A percentile compares a stretch with the other conserved stretches of the same genome.
phyloP scores from a whole-genome alignment of 2,329 filamentous ascomycete species.

The Torrubiella hemipterigena region DNA sequence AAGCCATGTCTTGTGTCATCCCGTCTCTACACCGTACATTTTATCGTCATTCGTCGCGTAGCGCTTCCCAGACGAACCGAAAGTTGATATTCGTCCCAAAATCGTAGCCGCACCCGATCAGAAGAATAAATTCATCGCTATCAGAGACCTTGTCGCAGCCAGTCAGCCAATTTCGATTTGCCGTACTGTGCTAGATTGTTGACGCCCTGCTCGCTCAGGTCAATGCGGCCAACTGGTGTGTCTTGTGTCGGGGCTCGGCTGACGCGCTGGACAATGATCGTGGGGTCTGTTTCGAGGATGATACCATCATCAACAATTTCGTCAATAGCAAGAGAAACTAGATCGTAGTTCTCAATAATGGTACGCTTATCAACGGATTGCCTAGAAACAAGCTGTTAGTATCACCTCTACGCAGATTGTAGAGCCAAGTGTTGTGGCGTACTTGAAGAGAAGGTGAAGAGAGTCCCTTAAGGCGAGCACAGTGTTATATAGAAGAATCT shows the following conservation, averaged over 20 bases:
- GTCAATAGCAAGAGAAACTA: constrained; percentile 86
- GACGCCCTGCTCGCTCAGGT: constrained; percentile 89
- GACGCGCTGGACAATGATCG: constrained; percentile 83
- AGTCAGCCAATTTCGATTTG: constrained; percentile 81
- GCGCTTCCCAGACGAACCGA: background rate
- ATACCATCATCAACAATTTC: constrained; percentile 94
- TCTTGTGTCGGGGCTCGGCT: constrained; percentile 87
- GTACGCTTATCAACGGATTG: constrained; percentile 96
- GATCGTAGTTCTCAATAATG: constrained; percentile 96
- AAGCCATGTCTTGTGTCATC: no score
- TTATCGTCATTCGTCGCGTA: constrained; percentile 7
- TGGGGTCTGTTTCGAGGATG: constrained; percentile 93
- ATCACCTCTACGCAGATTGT: no score
- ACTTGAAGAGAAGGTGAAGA: constrained; percentile 88
- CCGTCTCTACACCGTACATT: constrained; percentile 8
- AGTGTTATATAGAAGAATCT: constrained; percentile 91
- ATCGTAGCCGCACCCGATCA: no score
- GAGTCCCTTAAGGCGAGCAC: constrained; percentile 84
- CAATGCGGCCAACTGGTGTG: constrained; percentile 84
- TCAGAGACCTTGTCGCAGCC: constrained; percentile 74
- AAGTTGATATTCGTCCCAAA: background rate
- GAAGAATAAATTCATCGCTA: background rate
- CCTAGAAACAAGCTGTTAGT: constrained; percentile 41
- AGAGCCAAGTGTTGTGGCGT: constrained; percentile 16
- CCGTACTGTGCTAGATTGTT: constrained; percentile 90